Evolutionary conservation across 805 yeast genomes (phyloP).

Genomic region (Saccharomyces mikatae): DNA sequence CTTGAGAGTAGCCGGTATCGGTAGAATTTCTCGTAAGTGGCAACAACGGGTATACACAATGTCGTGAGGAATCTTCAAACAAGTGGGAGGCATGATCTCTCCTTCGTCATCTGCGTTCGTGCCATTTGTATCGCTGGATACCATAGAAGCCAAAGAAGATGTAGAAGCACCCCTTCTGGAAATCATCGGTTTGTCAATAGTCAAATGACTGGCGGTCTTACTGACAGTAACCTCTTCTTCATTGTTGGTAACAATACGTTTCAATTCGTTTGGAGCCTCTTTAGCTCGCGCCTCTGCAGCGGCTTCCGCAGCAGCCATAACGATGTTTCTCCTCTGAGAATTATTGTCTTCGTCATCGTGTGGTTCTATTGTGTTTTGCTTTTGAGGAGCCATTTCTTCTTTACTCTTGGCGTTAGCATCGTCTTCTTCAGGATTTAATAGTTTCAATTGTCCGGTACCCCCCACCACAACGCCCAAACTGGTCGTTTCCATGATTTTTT

Average conservation of each 20-base stretch:
- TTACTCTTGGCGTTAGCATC: slow-evolving; percentile 11
- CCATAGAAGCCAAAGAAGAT: slow-evolving; percentile 15
- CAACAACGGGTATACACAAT: slow-evolving; percentile 85
- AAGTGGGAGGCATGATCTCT: slow-evolving; percentile 26
- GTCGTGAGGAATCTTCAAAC: slow-evolving; percentile 43
- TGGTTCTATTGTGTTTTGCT: slow-evolving; percentile 3
- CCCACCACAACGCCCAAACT: slow-evolving; percentile 74
- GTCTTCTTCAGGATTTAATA: slow-evolving; percentile 14
- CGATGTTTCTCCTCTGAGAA: slow-evolving; percentile 24
- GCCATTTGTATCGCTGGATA: slow-evolving; percentile 7
- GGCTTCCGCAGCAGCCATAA: slow-evolving; percentile 32
- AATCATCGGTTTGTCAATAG: slow-evolving; percentile 39
- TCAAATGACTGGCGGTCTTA: slow-evolving; percentile 29
- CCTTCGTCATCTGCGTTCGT: slow-evolving; percentile 11
- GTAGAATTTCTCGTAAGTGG: slow-evolving; percentile 82
- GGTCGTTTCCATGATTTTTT: slow-evolving; percentile 34
- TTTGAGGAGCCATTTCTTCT: slow-evolving; percentile 20
- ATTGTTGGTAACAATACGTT: slow-evolving; percentile 24
- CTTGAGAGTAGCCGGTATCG: slow-evolving; percentile 81
- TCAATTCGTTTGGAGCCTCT: slow-evolving; percentile 27
- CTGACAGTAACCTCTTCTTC: slow-evolving; percentile 35
- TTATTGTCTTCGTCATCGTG: slow-evolving; percentile 24
- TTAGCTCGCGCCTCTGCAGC: slow-evolving; percentile 34
- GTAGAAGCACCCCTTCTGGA: slow-evolving; percentile 27
- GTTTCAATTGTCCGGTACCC: slow-evolving; percentile 59